phyloP scores from a whole-genome alignment of 1,284 basidiomycete species.

The Ustilago crameri region DNA sequence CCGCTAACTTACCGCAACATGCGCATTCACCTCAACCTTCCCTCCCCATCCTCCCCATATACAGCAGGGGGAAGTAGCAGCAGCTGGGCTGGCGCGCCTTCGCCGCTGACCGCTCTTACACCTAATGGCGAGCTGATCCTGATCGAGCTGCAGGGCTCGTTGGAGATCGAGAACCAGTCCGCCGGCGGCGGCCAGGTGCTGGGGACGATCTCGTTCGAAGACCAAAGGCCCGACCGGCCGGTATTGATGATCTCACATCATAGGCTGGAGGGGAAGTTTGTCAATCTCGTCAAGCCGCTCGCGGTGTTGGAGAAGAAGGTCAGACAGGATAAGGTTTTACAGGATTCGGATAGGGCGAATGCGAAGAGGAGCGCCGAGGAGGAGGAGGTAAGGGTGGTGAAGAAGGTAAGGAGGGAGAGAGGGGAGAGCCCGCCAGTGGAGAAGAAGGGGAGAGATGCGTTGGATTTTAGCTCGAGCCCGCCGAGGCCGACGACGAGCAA shows the following conservation, averaged over 20 bases:
- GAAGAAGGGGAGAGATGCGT: slow-evolving; percentile 11
- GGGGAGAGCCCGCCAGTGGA: background rate
- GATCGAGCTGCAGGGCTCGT: slow-evolving; percentile 64
- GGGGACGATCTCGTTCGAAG: slow-evolving; percentile 58
- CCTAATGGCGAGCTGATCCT: slow-evolving; percentile 61
- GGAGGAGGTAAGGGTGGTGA: slow-evolving; percentile 10
- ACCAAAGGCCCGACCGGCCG: slow-evolving; percentile 74
- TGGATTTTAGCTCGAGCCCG: slow-evolving; percentile 53
- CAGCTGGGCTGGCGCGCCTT: slow-evolving; percentile 16
- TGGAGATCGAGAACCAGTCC: slow-evolving; percentile 59
- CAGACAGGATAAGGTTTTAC: slow-evolving; percentile 5
- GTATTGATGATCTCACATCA: slow-evolving; percentile 86
- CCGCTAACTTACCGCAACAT: slow-evolving; percentile 1
- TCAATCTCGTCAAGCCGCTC: slow-evolving; percentile 71
- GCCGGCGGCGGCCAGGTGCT: slow-evolving; percentile 47
- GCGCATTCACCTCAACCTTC: slow-evolving; percentile 43
- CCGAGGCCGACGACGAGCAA: slow-evolving; percentile 12
- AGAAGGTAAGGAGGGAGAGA: slow-evolving; percentile 1
- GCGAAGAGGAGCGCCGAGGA: background rate
- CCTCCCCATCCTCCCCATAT: no score
- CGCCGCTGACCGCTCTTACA: slow-evolving; percentile 39
- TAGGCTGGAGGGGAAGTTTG: slow-evolving; percentile 85
- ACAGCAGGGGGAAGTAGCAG: no score
- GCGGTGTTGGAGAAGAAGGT: slow-evolving; percentile 61
- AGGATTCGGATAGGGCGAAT: slow-evolving; percentile 15